Percentiles rank a stretch among this genome's conserved stretches.
These are phyloP conservation scores for Paracoccidioides brasiliensis DNA, from an alignment of 2,329 filamentous ascomycete species.

Conservation along the genomic window DNA sequence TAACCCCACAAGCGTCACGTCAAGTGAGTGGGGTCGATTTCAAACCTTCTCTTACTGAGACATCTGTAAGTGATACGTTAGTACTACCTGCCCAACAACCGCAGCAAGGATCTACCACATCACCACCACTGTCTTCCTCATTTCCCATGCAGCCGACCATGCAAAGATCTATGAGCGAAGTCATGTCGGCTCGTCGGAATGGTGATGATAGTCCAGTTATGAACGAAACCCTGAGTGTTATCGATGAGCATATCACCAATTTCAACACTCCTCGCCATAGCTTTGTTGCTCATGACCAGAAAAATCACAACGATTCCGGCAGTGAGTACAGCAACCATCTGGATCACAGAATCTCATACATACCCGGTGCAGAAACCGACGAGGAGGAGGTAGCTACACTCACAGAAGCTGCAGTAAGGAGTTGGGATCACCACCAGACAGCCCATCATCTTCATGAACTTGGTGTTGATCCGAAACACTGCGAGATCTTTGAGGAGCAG, in stretches of 20 bases:
- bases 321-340: constrained; percentile 80
- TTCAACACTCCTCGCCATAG: constrained; percentile 52
- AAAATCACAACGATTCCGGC: constrained; percentile 57
- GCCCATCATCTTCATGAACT: constrained; percentile 77
- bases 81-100: constrained; percentile 11
- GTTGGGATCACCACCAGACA: constrained; percentile 70
- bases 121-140: constrained; percentile 22
- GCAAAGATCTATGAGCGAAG: constrained; percentile 33
- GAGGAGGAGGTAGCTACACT: constrained; percentile 66
- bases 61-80: constrained; percentile 2
- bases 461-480: constrained; percentile 79
- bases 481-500: constrained; percentile 87
- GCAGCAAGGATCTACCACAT: constrained; percentile 22
- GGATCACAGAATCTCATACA: constrained; percentile 71
- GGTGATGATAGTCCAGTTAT: constrained; percentile 62
- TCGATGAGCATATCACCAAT: constrained; percentile 92
- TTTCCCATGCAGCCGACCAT: constrained; percentile 25
- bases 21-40: constrained; percentile 24
- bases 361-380: constrained; percentile 77
- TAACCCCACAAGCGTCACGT: constrained; percentile 29
- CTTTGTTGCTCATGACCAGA: constrained; percentile 33
- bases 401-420: constrained; percentile 58
- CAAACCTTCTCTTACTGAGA: constrained; percentile 13
- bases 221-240: constrained; percentile 88
- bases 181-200: constrained; percentile 37